A percentile compares a stretch with the other conserved stretches of the same genome.
phyloP scores from a whole-genome alignment of 208 protist genomes.

The Trypanosoma vivax region DNA sequence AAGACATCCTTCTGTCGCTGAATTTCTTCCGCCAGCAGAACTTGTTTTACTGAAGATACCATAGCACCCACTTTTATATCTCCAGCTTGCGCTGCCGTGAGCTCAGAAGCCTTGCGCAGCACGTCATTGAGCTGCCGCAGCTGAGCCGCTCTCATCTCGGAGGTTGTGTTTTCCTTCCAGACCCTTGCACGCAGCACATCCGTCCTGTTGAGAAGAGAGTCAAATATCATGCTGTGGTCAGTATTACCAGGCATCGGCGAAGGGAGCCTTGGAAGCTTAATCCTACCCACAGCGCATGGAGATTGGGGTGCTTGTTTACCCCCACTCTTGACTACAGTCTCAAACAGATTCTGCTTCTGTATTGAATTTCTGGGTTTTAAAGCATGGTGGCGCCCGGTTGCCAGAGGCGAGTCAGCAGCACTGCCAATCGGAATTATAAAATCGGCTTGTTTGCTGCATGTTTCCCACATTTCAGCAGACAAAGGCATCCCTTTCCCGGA shows the following conservation, averaged over 20 bases:
- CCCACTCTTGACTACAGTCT: neutral
- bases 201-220: constrained; percentile 19
- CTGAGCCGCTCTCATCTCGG: neutral
- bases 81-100: neutral
- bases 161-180: constrained; percentile 16
- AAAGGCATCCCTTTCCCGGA: constrained; percentile 55
- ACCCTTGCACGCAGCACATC: constrained; percentile 16
- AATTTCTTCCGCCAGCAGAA: constrained; percentile 14
- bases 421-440: too few relatives aligned
- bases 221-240: constrained; percentile 34
- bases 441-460: constrained; percentile 4
- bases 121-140: constrained; percentile 11
- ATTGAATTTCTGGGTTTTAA: constrained; percentile 13
- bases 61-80: neutral
- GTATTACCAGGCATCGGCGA: constrained; percentile 1
- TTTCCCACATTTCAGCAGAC: constrained; percentile 26
- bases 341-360: neutral
- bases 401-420: too few relatives aligned
- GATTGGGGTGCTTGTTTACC: neutral
- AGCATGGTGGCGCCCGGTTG: constrained; percentile 49
- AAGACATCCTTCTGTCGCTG: constrained; percentile 33
- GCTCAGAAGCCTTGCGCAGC: neutral
- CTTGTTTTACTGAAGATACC: neutral
- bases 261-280: constrained; percentile 10
- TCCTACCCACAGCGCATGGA: neutral